Evolutionary conservation across 129 eudicot genomes (phyloP).

Genomic region (Lactuca saligna): DNA sequence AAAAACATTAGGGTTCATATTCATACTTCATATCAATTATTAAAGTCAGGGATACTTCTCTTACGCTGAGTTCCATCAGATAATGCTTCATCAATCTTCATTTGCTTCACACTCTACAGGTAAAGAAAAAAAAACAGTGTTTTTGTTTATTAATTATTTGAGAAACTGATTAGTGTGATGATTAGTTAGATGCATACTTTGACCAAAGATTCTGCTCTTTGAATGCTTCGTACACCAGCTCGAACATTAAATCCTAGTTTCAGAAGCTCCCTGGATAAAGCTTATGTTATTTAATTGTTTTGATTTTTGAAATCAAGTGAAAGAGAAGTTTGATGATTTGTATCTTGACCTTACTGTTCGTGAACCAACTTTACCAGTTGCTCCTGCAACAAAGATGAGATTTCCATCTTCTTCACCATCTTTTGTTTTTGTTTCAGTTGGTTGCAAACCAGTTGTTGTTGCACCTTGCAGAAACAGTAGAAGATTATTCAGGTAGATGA

Average conservation of each 20-base stretch:
- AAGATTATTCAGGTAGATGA: constrained; percentile 9
- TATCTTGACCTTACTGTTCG: constrained; percentile 81
- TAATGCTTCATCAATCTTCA: constrained; percentile 57
- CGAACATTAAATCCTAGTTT: constrained; percentile 86
- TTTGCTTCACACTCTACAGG: constrained; percentile 71
- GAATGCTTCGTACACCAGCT: constrained; percentile 87
- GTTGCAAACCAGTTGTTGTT: constrained; percentile 39
- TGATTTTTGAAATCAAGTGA: constrained; percentile 1
- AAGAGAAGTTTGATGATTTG: constrained; percentile 12
- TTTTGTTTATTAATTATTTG: constrained; percentile 5
- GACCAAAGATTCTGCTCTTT: constrained; percentile 77
- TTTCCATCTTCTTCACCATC: constrained; percentile 50
- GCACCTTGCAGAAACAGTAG: constrained; percentile 39
- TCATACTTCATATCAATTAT: neutral
- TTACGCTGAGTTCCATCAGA: constrained; percentile 67
- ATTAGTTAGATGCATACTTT: constrained; percentile 48
- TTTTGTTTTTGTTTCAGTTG: constrained; percentile 50
- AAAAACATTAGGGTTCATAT: neutral
- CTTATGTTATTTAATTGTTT: constrained; percentile 19
- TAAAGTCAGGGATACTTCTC: constrained; percentile 13
- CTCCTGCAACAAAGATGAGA: constrained; percentile 87
- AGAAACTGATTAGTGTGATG: constrained; percentile 4
- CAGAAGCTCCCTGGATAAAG: constrained; percentile 80
- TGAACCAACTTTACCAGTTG: constrained; percentile 98
- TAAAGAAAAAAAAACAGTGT: neutral